A percentile compares a stretch with the other conserved stretches of the same genome.
These are phyloP conservation scores for Wallacemonas sp. DNA, from an alignment of 208 protist genomes.

Conservation along the genomic window DNA sequence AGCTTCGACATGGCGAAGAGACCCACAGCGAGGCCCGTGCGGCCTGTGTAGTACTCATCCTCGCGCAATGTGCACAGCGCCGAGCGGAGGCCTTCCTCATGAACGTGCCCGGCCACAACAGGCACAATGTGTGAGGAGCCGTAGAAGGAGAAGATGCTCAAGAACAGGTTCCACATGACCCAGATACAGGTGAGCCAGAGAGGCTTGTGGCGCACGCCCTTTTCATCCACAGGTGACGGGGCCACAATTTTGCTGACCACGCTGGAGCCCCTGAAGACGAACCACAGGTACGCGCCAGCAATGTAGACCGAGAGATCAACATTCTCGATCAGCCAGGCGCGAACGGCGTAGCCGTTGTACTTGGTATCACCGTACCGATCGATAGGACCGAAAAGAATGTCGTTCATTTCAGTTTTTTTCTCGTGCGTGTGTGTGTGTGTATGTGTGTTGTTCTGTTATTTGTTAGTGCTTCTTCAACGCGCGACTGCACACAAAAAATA, in stretches of 20 bases:
- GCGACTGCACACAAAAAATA: too few relatives aligned
- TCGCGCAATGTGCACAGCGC: slow-evolving; percentile 68
- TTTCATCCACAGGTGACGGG: slow-evolving; percentile 24
- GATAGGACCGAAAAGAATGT: slow-evolving; percentile 21
- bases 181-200: slow-evolving; percentile 38
- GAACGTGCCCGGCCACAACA: slow-evolving; percentile 35
- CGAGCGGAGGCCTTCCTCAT: slow-evolving; percentile 52
- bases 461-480: too few relatives aligned
- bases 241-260: slow-evolving; percentile 33
- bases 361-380: slow-evolving; percentile 54
- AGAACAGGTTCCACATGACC: slow-evolving; percentile 91
- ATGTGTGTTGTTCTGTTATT: background rate
- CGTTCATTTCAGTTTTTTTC: background rate
- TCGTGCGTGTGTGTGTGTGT: slow-evolving; percentile 25
- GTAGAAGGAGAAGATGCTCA: slow-evolving; percentile 82
- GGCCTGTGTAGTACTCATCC: slow-evolving; percentile 56
- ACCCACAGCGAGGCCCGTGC: slow-evolving; percentile 66
- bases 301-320: slow-evolving; percentile 60
- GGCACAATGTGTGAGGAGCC: slow-evolving; percentile 68
- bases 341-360: slow-evolving; percentile 70
- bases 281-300: slow-evolving; percentile 42
- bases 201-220: slow-evolving; percentile 35
- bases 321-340: slow-evolving; percentile 54
- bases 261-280: slow-evolving; percentile 50
- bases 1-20: slow-evolving; percentile 85